Conservation (phyloP, 306 rosid genomes). For the Pterocarpus santalinus region DNA sequence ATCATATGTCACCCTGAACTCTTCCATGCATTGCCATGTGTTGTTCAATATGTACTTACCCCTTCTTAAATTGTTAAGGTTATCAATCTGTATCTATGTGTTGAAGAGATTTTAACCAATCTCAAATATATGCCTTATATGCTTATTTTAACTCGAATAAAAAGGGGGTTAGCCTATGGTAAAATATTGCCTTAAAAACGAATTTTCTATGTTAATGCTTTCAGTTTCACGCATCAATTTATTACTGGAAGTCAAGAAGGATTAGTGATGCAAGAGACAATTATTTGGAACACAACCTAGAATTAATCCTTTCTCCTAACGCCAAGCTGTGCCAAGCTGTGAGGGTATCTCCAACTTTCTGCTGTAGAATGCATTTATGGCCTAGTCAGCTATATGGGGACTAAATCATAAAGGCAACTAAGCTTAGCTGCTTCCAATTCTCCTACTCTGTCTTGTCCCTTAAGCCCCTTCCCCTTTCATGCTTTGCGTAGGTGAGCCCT, state of each 20-base stretch:
- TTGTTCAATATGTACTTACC: constrained; percentile 8
- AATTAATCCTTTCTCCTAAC: constrained; percentile 31
- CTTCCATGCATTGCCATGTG: constrained; percentile 19
- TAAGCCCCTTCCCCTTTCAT: constrained; percentile 57
- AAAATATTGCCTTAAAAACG: not conserved
- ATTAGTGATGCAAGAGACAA: constrained; percentile 18
- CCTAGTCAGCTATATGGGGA: constrained; percentile 51
- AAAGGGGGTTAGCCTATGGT: not conserved
- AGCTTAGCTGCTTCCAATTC: constrained; percentile 55
- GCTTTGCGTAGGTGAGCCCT: constrained; percentile 65
- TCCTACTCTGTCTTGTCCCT: constrained; percentile 71
- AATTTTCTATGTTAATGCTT: constrained; percentile 22
- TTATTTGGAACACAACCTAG: constrained; percentile 39
- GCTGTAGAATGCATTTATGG: constrained; percentile 31
- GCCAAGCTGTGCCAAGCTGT: constrained; percentile 60
- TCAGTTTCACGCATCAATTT: not conserved
- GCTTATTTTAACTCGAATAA: not conserved
- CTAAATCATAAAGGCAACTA: constrained; percentile 54
- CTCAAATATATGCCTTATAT: not conserved
- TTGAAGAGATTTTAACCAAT: constrained; percentile 12
- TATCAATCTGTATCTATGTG: not conserved
- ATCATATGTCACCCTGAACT: constrained; percentile 38
- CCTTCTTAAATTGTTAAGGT: constrained; percentile 27
- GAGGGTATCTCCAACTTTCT: constrained; percentile 51
- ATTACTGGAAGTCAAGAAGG: not conserved